Base-by-base conservation (phyloP, 805 yeast species). In the Lipomyces yamadae region DNA sequence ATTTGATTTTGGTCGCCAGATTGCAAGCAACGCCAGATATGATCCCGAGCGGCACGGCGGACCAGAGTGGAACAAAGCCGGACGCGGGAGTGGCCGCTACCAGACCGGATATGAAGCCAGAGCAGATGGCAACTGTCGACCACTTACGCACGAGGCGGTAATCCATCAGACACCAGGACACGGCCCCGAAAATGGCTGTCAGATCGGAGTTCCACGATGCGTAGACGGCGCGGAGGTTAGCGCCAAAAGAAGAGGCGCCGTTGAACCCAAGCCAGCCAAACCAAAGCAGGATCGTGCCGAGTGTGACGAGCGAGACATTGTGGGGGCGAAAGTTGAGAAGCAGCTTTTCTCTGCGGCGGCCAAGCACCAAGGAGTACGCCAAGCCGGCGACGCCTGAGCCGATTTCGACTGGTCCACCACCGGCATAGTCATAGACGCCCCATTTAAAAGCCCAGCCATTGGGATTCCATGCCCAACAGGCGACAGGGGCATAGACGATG, bases 21-120 rank as follows among this genome's bases (percentile, higher is more conserved):
- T 94, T 94, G 85, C 98, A 95, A 45, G 88, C 86, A 10, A 88
- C 78, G 52, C 97, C 97, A 0, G 97, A 82, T 1, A 86, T 84
- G 48, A 91, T 81, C 2, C 98, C 98, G 68, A 92, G 85, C 24
- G 92, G 81, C 4, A 92, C 89, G 2, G 97, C 90, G 2, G 93
- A 97, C 89, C 97, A 95, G 63, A 92, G 80, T 0, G 98, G 93
- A 67, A 95, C 91, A 75, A 87, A 83, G 33, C 98, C 99, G 6
- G 96, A 89, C 30, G 96, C 85, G 18, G 99, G 98, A 0, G 99
- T 94, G 1, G 98, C 98, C 2, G 98, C 98, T 11, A 94, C 98
- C 30, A 94, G 84, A 2, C 98, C 99, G 11, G 97, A 92, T 76
- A 94, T 93, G 70, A 92, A 86, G 63, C 99, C 99, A 1, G 98